A percentile compares a stretch with the other conserved stretches of the same genome.
phyloP scores from a whole-genome alignment of 768 basidiomycete genomes.

The Leccinum obscurum region DNA sequence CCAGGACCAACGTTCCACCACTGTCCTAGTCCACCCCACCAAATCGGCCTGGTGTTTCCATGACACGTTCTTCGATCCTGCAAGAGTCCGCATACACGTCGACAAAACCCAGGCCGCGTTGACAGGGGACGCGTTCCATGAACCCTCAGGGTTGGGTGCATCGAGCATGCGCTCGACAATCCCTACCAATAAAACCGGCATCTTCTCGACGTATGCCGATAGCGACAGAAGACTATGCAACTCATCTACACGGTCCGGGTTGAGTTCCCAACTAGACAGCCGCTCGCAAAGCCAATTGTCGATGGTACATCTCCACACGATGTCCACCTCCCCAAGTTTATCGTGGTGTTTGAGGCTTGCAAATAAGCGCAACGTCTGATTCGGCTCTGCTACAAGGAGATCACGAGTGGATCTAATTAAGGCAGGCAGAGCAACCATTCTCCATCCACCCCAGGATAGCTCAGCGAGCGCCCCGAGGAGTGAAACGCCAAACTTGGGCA shows the following conservation, averaged over 20 bases:
- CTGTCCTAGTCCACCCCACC: slow-evolving; percentile 45
- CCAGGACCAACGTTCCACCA: slow-evolving; percentile 12
- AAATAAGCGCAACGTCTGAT: slow-evolving; percentile 47
- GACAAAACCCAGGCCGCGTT: slow-evolving; percentile 59
- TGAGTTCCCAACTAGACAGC: slow-evolving; percentile 43
- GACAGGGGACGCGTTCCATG: slow-evolving; percentile 34
- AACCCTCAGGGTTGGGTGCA: slow-evolving; percentile 27
- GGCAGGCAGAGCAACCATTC: slow-evolving; percentile 59
- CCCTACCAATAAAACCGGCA: slow-evolving; percentile 42
- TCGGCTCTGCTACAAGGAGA: slow-evolving; percentile 46
- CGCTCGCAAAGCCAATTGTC: slow-evolving; percentile 48
- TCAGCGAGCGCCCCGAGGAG: slow-evolving; percentile 64
- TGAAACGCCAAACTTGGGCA: slow-evolving; percentile 46
- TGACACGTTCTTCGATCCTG: slow-evolving; percentile 37
- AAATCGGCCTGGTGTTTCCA: slow-evolving; percentile 53
- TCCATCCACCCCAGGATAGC: slow-evolving; percentile 77
- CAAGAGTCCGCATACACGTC: slow-evolving; percentile 55
- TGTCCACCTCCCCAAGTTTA: slow-evolving; percentile 56
- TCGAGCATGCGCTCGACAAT: too few relatives aligned
- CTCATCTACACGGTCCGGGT: slow-evolving; percentile 42
- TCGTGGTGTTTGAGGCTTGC: slow-evolving; percentile 47
- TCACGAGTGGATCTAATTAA: slow-evolving; percentile 51
- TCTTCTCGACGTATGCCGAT: slow-evolving; percentile 41
- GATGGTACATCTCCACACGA: slow-evolving; percentile 57
- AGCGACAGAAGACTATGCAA: too few relatives aligned